These are phyloP conservation scores for Lyophyllum decastes DNA, from an alignment of 768 basidiomycete genomes.

Conservation along the genomic window DNA sequence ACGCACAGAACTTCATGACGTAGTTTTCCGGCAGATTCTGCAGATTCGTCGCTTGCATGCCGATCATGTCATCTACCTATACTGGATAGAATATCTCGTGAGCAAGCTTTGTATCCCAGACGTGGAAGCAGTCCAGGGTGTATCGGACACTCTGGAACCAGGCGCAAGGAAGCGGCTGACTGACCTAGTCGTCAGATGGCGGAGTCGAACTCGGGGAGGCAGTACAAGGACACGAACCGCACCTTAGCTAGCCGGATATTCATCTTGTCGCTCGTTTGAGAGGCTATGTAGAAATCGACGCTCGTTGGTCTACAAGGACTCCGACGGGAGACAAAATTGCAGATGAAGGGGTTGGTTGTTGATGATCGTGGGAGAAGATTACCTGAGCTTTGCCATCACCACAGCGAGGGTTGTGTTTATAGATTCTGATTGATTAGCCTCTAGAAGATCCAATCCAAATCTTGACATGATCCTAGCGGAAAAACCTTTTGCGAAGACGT, in stretches of 20 bases:
- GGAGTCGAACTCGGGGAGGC: constrained; percentile 11
- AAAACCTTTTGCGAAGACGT: background rate
- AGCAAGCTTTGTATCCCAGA: background rate
- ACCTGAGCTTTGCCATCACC: too few species aligned
- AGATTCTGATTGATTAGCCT: too few species aligned
- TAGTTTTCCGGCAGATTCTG: constrained; percentile 95
- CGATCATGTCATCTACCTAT: constrained; percentile 84
- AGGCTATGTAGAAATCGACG: background rate
- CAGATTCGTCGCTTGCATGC: constrained; percentile 93
- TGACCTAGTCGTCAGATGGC: background rate
- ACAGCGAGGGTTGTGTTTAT: too few species aligned
- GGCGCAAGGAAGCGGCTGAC: background rate
- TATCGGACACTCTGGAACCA: background rate
- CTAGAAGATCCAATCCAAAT: too few species aligned
- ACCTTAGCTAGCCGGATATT: constrained; percentile 54
- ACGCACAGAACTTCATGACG: constrained; percentile 75
- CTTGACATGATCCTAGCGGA: too few species aligned
- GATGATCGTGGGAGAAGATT: background rate
- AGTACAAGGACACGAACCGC: constrained; percentile 16
- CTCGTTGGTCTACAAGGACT: background rate
- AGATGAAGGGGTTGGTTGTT: too few species aligned
- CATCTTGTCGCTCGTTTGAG: constrained; percentile 32
- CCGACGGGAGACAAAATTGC: background rate
- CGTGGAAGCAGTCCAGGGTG: background rate
- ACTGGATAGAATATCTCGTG: constrained; percentile 9